Evolutionary conservation across 148 eudicot species (phyloP), one percentile per base, ranked within the genome.

Genomic region (Fagopyrum tataricum): DNA sequence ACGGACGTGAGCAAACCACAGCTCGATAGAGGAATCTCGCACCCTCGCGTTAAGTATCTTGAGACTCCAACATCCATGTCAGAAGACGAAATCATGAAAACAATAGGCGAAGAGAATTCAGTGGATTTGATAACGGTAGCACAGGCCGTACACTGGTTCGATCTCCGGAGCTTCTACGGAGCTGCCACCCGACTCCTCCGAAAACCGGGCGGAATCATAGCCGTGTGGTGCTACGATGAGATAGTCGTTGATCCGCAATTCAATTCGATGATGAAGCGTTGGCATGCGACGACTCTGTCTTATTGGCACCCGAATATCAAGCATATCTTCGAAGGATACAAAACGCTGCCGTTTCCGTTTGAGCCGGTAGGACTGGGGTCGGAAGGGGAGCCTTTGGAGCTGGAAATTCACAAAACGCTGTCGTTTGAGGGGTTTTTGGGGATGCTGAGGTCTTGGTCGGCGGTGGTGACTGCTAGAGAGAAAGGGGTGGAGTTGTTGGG

Each of bases 121-220:
- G 79, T 84, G 1, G 89, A 86, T 51, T 39, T 86, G 70, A 77
- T 87, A 64, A 85, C 86, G 0, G 83, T 84, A 6, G 86, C 88
- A 23, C 73, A 75, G 76, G 86, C 88, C 7, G 77, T 85, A 20
- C 86, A 87, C 81, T 87, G 86, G 85, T 87, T 85, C 72, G 83
- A 87, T 78, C 85, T 79, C 11, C 78, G 77, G 8, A 77, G 62
- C 7, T 83, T 87, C 66, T 87, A 87, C 82, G 52, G 71, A 0
- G 26, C 40, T 0, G 83, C 69, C 4, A 69, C n/a, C 53, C 77
- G 78, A 40, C 41, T 87, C 7, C 78, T 87, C 9, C 76, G 55
- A 48, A 84, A 82, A 66, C 85, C 86, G 1, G 79, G 78, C 5
- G 90, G 90, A 15, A 18, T 85, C 17, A 37, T 87, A 6, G 90